Base-by-base conservation (phyloP, 371 early-diverging fungal species). In the Lichtheimia hyalospora region DNA sequence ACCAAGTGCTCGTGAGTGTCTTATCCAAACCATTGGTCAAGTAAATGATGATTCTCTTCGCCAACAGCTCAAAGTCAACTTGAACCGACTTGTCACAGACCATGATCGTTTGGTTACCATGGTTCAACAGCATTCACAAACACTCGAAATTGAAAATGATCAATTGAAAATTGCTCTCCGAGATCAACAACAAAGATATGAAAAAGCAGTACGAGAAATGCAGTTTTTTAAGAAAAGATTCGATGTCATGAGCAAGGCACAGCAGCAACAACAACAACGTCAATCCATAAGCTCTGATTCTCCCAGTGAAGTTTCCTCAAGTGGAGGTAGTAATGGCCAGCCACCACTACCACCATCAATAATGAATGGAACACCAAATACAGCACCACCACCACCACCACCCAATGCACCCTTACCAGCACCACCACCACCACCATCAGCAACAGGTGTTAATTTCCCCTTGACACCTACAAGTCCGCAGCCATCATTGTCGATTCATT, bases 161-260 rank as follows among this genome's bases (percentile, higher is more conserved):
- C 66, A 74, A 43, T 52, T 71, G 10, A 71, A 70, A 42, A 8
- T 54, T 1, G 54, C 68, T n/a, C 40, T 65, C 4, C 12, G 15
- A 2, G 74, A 77, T n/a, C 68, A 66, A n/a, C 77, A 77, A 49
- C 60, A 58, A 39, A 65, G 74, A 25, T 79, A 79, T 40, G 79
- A 79, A 49, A 79, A 79, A 28, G 79, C 79, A 0, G 79, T 79
- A 14, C 66, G 79, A 13, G 79, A 79, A 54, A 75, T 76, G 76
- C 79, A 79, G 16, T 79, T 79, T 40, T 79, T 75, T 41, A 69
- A 68, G 52, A 75, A 72, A 58, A 71, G 72, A 50, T 72, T 71
- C 16, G 79, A 79, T 16, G 67, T 68, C 46, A 13, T 60, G 13
- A 63, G 62, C 44, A 60, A 61, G 49, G 54, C 58, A 48, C 54